Conservation (phyloP, 2,329 filamentous ascomycete species). For the Aspergillus latus region DNA sequence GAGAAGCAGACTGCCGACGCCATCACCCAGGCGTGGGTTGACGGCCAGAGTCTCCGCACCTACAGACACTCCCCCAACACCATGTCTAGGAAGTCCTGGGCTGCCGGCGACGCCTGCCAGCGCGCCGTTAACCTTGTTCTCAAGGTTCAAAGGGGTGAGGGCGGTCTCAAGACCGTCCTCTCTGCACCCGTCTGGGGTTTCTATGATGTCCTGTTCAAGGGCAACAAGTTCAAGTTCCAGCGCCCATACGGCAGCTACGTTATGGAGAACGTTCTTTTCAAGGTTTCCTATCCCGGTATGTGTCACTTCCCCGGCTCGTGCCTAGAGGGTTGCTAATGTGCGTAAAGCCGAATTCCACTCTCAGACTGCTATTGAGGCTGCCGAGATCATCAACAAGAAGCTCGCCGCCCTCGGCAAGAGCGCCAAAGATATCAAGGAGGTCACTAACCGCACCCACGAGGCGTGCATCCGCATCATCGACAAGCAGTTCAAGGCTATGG, state of each 20-base stretch:
- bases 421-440: conserved; percentile 86
- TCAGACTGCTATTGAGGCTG: conserved; percentile 94
- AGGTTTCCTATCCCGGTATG: conserved; percentile 94
- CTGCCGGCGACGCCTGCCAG: conserved; percentile 96
- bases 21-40: conserved; percentile 95
- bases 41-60: conserved; percentile 91
- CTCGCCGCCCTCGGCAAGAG: conserved; percentile 84
- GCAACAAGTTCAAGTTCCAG: conserved; percentile 95
- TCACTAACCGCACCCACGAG: conserved; percentile 96
- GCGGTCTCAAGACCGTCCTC: conserved; percentile 86
- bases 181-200: conserved; percentile 95
- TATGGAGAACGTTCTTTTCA: conserved; percentile 99
- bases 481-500: conserved; percentile 99
- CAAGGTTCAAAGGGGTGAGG: conserved; percentile 88
- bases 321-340: background rate
- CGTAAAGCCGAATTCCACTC: conserved; percentile 87
- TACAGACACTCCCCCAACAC: conserved; percentile 98
- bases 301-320: background rate
- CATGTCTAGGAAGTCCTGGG: conserved; percentile 99
- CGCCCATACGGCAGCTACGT: conserved; percentile 96
- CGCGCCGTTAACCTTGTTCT: conserved; percentile 87
- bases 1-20: conserved; percentile 93
- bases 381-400: conserved; percentile 80
- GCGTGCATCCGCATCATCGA: conserved; percentile 99
- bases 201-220: conserved; percentile 97